These are phyloP conservation scores for Calocybe gambosa DNA, from an alignment of 1,284 basidiomycete species.

Conservation along the genomic window DNA sequence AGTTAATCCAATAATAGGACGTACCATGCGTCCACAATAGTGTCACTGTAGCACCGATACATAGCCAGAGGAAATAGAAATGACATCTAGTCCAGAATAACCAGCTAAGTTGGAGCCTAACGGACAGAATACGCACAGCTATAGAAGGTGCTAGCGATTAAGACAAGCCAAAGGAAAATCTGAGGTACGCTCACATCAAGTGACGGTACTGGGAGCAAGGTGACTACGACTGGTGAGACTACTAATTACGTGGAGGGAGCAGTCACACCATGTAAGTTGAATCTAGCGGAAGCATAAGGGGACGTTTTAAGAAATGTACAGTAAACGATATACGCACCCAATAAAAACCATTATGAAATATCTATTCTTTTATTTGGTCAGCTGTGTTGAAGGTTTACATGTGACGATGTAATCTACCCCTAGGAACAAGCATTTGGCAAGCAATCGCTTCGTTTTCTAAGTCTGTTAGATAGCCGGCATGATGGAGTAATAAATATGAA, in stretches of 20 bases:
- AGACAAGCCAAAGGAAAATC: not conserved
- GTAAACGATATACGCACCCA: not conserved
- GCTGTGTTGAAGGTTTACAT: not conserved
- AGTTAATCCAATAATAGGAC: not conserved
- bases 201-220: not conserved
- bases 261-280: not conserved
- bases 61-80: not conserved
- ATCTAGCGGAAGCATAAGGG: not conserved
- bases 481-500: not conserved
- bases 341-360: not conserved
- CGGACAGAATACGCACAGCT: not conserved
- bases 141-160: not conserved
- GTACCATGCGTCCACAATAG: not conserved
- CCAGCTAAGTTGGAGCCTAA: no score
- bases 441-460: not conserved
- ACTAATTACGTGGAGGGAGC: not conserved
- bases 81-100: not conserved
- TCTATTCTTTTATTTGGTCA: not conserved
- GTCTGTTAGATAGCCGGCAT: not conserved
- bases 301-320: no score
- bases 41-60: not conserved
- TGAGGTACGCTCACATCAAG: not conserved
- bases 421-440: not conserved
- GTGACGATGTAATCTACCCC: not conserved
- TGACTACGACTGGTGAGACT: not conserved